Base-by-base conservation (phyloP, 2,329 filamentous ascomycete species). In the Chrysoporthe austroafricana region DNA sequence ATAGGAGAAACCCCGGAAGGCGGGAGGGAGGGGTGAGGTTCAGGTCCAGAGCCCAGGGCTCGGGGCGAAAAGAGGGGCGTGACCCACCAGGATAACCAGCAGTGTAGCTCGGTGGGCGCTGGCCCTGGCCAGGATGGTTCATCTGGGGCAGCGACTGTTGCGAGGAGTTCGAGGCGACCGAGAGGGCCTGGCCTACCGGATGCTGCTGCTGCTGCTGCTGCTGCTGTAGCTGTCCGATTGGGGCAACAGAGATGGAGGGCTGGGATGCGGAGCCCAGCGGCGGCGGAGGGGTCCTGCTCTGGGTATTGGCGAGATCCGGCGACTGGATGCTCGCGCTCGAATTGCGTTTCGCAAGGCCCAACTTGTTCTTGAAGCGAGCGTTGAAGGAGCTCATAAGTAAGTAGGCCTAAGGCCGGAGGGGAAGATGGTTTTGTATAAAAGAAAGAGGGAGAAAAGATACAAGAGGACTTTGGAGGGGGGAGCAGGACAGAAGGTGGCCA, bases 311-410 rank as follows among this genome's bases (percentile, higher is more conserved):
- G 71, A 77, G 70, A 77, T 85, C 81, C 77, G 80, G 77, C 76
- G 79, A 81, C 73, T 85, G 84, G 75, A 87, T 86, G 79, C 84
- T 88, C 78, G 85, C 84, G 75, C 84, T 84, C 76, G 90, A 90
- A 84, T 89, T 91, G 81, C 91, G 90, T 87, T 91, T 92, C 82
- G 90, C 90, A 85, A 92, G 91, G 82, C 91, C 90, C 83, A 93
- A 86, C 85, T 87, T 87, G 85, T 92, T 91, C 80, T 65, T 65
- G 34, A 93, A 88, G 81, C 90, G 89, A 79, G 88, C 87, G 85
- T 92, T 92, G 88, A 91, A 87, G 85, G 89, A 92, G 86, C 87
- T 91, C 90, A 92, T 91, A 84, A 81, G 83, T 81, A 77, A 72
- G 60, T 73, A 74, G 69, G 73, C 73, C 79, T 77, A 77, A 79